Evolutionary conservation across 148 eudicot species (phyloP), one percentile per base, ranked within the genome.

Genomic region (Camellia japonica): DNA sequence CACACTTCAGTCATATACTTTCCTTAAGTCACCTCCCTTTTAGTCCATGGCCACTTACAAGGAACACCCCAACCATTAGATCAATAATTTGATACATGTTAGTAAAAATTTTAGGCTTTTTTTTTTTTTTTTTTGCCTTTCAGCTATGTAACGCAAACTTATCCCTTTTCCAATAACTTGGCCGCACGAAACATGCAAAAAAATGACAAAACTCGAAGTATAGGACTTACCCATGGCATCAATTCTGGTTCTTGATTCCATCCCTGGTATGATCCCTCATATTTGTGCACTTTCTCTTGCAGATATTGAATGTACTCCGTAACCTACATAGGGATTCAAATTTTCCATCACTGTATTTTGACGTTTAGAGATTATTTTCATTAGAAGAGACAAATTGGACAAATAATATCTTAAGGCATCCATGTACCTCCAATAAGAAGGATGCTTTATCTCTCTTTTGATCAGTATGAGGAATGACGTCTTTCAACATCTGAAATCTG

Each of bases 371-470:
- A n/a, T 38, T 15, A 58, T 38, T 75, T 71, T 23, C 38, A 19
- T 49, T 3, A 2, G 2, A 11, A 71, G 67, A 71, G 42, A n/a
- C 5, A 23, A 30, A 41, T 41, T 62, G n/a, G 13, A 42, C 13
- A 78, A 16, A 30, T 4, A 54, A 59, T 58, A 59, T 19, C 75
- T 42, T 11, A n/a, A 13, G 63, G 75, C 65, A 46, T 59, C 54
- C 38, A 71, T 11, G 19, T 83, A 91, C 97, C 94, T 94, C 97
- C 59, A 92, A 80, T 77, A 94, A 83, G 82, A 94, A 94, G 55
- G 97, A 94, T 79, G 98, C 98, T 87, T 94, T 92, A 75, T 94
- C 98, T 83, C 97, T 91, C 86, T 94, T 94, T 60, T 91, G 97
- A 80, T 94, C 98, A 83, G 91, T 84, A 80, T 90, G 85, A 80